Evolutionary conservation across 169 alveolate genomes (phyloP).

Genomic region (Cardiosporidium cionae): DNA sequence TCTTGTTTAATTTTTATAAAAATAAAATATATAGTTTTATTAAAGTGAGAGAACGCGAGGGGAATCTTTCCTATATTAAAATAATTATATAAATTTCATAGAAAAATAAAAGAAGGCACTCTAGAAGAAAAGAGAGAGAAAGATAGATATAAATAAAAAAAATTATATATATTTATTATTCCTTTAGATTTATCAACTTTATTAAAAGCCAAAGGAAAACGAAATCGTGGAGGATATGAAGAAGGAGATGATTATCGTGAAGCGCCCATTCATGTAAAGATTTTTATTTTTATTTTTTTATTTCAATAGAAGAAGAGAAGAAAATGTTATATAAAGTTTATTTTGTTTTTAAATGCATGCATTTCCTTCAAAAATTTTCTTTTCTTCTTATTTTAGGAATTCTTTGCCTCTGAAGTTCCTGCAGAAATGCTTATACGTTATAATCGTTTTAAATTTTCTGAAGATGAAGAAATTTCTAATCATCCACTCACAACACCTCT

Average conservation of each 20-base stretch:
- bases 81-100: too few species aligned
- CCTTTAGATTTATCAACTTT: slow-evolving; percentile 40
- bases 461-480: slow-evolving; percentile 11
- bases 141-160: background rate
- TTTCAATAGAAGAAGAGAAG: background rate
- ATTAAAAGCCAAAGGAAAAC: slow-evolving; percentile 56
- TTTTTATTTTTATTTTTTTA: background rate
- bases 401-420: slow-evolving; percentile 54
- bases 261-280: slow-evolving; percentile 24
- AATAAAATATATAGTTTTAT: too few species aligned
- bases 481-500: slow-evolving; percentile 64
- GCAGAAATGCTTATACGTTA: slow-evolving; percentile 51
- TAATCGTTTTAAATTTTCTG: slow-evolving; percentile 46
- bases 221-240: slow-evolving; percentile 71
- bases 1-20: too few species aligned
- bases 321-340: background rate
- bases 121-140: too few species aligned
- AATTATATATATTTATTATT: too few species aligned
- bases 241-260: slow-evolving; percentile 66
- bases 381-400: slow-evolving; percentile 26
- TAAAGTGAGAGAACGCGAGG: too few species aligned
- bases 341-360: too few species aligned
- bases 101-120: too few species aligned
- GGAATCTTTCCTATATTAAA: too few species aligned
- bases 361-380: too few species aligned